Conservation (phyloP, 306 rosid species). For the Geum urbanum region DNA sequence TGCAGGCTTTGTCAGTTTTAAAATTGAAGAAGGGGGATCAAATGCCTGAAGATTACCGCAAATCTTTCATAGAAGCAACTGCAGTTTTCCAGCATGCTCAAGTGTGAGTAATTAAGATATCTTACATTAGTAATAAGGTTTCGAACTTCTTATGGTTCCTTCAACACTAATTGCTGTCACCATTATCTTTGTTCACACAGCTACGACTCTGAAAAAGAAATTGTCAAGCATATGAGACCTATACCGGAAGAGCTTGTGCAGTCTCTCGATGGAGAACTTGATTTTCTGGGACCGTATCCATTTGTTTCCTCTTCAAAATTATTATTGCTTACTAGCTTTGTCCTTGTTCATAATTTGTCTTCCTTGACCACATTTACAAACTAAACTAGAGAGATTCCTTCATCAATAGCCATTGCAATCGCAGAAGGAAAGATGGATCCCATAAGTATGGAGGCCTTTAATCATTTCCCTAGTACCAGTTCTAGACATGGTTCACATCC, state of each 20-base stretch:
- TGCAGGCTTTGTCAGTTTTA: constrained; percentile 74
- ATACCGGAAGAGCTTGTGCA: constrained; percentile 48
- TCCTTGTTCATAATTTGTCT: constrained; percentile 17
- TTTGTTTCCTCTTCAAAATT: neutral
- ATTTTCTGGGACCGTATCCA: constrained; percentile 98
- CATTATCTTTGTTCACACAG: constrained; percentile 40
- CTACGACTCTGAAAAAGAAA: constrained; percentile 58
- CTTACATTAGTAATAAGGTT: neutral
- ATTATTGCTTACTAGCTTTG: neutral
- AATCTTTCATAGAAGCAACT: constrained; percentile 67
- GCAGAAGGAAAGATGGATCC: constrained; percentile 89
- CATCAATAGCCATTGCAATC: constrained; percentile 61
- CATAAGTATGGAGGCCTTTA: constrained; percentile 70
- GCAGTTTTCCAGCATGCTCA: constrained; percentile 87
- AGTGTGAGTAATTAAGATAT: constrained; percentile 45
- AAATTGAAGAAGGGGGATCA: constrained; percentile 59
- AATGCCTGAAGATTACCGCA: constrained; percentile 74
- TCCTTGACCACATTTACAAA: constrained; percentile 41
- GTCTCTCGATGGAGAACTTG: constrained; percentile 52
- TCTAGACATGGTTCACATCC: constrained; percentile 29
- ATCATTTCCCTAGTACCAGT: constrained; percentile 32
- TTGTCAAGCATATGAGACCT: constrained; percentile 70
- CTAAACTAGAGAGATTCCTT: constrained; percentile 60
- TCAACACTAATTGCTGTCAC: constrained; percentile 9
- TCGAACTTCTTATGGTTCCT: neutral